Evolutionary conservation across 179 eudicot species (phyloP).

Genomic region (Beta lomatogona): DNA sequence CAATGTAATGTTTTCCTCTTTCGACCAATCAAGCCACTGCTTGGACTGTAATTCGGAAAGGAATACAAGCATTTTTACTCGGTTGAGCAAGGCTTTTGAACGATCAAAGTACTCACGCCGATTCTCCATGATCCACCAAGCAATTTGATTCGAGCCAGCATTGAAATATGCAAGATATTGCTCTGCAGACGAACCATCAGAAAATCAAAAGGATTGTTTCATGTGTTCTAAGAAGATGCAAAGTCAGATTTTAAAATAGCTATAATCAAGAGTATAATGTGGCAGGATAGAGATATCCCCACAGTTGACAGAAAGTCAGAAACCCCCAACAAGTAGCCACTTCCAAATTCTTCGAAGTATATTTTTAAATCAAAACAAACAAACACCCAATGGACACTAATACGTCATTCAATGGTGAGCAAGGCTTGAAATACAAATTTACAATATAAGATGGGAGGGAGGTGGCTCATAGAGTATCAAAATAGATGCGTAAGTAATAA

Average conservation of each 20-base stretch:
- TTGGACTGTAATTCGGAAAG: slow-evolving; percentile 84
- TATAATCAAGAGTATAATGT: neutral
- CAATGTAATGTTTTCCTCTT: slow-evolving; percentile 72
- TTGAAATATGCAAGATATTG: slow-evolving; percentile 59
- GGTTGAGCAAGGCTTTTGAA: slow-evolving; percentile 72
- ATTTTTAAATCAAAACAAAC: neutral
- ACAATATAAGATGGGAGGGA: too few relatives aligned
- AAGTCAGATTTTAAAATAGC: neutral
- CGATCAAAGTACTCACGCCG: slow-evolving; percentile 90
- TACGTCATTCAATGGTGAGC: too few relatives aligned
- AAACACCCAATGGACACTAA: neutral
- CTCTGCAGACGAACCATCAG: slow-evolving; percentile 44
- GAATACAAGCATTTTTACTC: slow-evolving; percentile 81
- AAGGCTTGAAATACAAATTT: too few relatives aligned
- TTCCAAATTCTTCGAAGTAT: neutral
- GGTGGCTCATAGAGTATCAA: too few relatives aligned
- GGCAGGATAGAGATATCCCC: neutral
- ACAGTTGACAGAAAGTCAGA: neutral
- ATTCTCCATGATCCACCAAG: slow-evolving; percentile 99
- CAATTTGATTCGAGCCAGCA: slow-evolving; percentile 82
- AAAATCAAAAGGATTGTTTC: neutral
- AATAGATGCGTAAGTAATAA: neutral
- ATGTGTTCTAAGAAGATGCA: neutral
- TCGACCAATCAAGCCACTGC: slow-evolving; percentile 92
- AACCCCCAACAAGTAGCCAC: neutral